A percentile compares a stretch with the other conserved stretches of the same genome.
Evolutionary conservation across 2,329 filamentous ascomycete species (phyloP).

Genomic region (Pyrenochaeta sp.): DNA sequence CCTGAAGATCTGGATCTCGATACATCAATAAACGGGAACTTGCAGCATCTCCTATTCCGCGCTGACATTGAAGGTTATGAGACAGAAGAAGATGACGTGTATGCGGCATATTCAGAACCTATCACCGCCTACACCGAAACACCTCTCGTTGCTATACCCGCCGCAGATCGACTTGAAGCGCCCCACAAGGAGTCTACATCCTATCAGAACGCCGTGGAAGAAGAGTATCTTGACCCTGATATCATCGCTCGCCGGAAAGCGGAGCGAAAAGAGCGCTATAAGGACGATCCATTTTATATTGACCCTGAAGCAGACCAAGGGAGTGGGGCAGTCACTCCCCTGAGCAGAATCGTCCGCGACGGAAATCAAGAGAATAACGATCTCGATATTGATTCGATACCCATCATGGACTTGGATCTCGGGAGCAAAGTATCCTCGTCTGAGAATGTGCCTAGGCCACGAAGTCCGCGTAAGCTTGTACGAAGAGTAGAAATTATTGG

Average conservation of each 20-base stretch:
- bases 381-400: conserved; percentile 92
- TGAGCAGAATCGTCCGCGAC: conserved; percentile 74
- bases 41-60: conserved; percentile 70
- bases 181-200: conserved; percentile 48
- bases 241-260: conserved; percentile 77
- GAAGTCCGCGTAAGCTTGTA: conserved; percentile 42
- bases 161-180: conserved; percentile 55
- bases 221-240: conserved; percentile 72
- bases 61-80: conserved; percentile 56
- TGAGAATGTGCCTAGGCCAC: conserved; percentile 28
- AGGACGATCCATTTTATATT: conserved; percentile 97
- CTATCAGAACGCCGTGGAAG: conserved; percentile 57
- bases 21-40: conserved; percentile 78
- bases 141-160: conserved; percentile 39
- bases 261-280: conserved; percentile 82
- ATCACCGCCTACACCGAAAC: conserved; percentile 34
- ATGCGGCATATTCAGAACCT: conserved; percentile 57
- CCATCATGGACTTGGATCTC: conserved; percentile 91
- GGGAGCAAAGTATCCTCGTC: conserved; percentile 50
- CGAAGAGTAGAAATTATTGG: conserved; percentile 55
- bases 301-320: conserved; percentile 56
- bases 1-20: conserved; percentile 81
- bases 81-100: conserved; percentile 55
- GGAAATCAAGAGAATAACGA: conserved; percentile 75
- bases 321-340: conserved; percentile 75